These are phyloP conservation scores for Potentilla sterilis DNA, from an alignment of 306 rosid genomes.

Conservation along the genomic window DNA sequence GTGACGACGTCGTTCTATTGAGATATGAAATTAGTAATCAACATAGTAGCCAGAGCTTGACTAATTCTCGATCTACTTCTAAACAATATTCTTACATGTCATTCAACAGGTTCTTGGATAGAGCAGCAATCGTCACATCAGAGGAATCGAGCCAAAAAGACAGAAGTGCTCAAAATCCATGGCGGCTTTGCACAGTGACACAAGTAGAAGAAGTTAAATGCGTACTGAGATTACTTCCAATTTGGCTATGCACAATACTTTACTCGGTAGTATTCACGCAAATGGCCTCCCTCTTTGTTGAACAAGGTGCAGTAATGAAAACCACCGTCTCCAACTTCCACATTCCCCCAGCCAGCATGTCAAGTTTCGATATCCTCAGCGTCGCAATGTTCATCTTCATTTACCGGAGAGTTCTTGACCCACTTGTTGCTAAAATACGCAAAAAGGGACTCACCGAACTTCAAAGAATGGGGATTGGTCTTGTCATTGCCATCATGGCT, in stretches of 20 bases:
- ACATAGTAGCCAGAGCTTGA: background rate
- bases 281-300: slow-evolving; percentile 83
- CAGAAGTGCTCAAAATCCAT: slow-evolving; percentile 41
- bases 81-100: background rate
- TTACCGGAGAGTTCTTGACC: slow-evolving; percentile 52
- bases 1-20: slow-evolving; percentile 6
- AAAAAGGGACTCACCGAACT: slow-evolving; percentile 54
- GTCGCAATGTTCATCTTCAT: slow-evolving; percentile 67
- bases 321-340: slow-evolving; percentile 53
- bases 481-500: slow-evolving; percentile 57
- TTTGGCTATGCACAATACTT: slow-evolving; percentile 76
- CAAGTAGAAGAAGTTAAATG: slow-evolving; percentile 87
- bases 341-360: slow-evolving; percentile 88
- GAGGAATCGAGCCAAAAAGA: slow-evolving; percentile 29
- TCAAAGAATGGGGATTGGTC: slow-evolving; percentile 84
- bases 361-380: slow-evolving; percentile 73
- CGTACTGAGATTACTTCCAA: slow-evolving; percentile 67
- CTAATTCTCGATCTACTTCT: background rate
- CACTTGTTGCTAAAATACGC: slow-evolving; percentile 26
- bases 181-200: slow-evolving; percentile 61
- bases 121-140: slow-evolving; percentile 57
- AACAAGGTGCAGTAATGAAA: slow-evolving; percentile 79
- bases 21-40: background rate
- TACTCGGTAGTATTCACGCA: slow-evolving; percentile 85
- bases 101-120: slow-evolving; percentile 61